Evolutionary conservation across 2,329 filamentous ascomycete genomes (phyloP).

Genomic region (Penicillium sp.): DNA sequence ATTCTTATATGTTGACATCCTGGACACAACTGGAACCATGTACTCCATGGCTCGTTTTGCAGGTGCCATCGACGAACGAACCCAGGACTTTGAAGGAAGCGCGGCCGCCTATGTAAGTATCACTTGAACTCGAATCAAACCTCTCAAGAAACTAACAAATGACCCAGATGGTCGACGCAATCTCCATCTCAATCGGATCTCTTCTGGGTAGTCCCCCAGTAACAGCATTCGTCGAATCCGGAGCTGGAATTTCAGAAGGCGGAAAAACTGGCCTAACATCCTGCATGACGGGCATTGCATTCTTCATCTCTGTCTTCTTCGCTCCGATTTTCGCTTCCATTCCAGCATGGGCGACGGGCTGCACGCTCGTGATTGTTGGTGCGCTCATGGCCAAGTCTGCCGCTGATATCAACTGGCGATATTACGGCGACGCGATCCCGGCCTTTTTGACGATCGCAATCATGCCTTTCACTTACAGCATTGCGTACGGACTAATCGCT

Average conservation of each 20-base stretch:
- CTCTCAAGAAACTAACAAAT: neutral
- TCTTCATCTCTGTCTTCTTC: constrained; percentile 86
- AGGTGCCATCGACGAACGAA: constrained; percentile 75
- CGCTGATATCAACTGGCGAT: constrained; percentile 84
- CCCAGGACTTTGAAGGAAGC: constrained; percentile 84
- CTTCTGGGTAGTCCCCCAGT: constrained; percentile 78
- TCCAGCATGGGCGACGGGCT: constrained; percentile 85
- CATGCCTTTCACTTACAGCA: constrained; percentile 90
- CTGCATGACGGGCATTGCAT: constrained; percentile 75
- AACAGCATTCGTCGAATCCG: constrained; percentile 86
- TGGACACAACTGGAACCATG: constrained; percentile 81
- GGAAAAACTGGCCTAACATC: constrained; percentile 83
- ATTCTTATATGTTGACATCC: constrained; percentile 87
- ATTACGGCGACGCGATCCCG: constrained; percentile 79
- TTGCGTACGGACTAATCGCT: constrained; percentile 81
- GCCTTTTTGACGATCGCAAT: constrained; percentile 80
- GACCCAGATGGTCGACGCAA: constrained; percentile 68
- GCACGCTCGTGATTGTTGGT: constrained; percentile 85
- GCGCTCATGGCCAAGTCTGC: constrained; percentile 80
- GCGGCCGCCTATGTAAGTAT: constrained; percentile 70
- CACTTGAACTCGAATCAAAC: constrained; percentile 38
- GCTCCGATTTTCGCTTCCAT: constrained; percentile 89
- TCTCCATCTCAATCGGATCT: constrained; percentile 76
- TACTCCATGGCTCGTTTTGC: constrained; percentile 89
- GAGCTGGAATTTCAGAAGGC: constrained; percentile 84